Base-by-base conservation (phyloP, 2,329 filamentous ascomycete genomes). In the Aspergillus fijiensis region DNA sequence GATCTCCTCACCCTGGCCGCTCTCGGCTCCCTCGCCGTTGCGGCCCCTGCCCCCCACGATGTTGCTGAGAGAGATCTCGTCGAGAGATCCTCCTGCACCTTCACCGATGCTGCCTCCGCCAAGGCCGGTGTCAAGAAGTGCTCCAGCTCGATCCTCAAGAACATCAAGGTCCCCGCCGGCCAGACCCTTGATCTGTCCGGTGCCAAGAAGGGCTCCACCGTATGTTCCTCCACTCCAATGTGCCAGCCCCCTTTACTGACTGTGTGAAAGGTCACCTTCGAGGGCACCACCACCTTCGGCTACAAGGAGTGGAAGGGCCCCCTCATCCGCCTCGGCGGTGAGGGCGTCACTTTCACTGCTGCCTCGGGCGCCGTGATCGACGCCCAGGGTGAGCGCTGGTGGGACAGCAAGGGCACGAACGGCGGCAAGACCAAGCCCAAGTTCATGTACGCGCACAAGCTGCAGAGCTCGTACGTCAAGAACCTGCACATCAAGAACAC, bases 161-260 rank as follows among this genome's bases (percentile, higher is more conserved):
- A 79, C 64, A 79, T 88, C 50, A 74, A 74, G 19, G 85, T 88
- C 14, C 85, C 86, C 3, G 80, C 84, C 6, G 85, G 85, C 23
- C 75, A 76, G 10, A 87, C 85, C 3, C 79, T 89, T 3, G 84
- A 88, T 68, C 70, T 88, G 61, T 84, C 84, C 12, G 74, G 77
- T 21, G 77, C 87, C 45, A 78, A 77, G 1, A 19, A 45, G 39
- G 39, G 39, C 39, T 45, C 39, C 39, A 45, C 39, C 2, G 39
- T 42, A 42, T 14, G 39, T 58, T 2, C 2, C 33, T 35, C 33
- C 23, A 23, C 23, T 23, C 3, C 23, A 23, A 23, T 23, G 33
- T 35, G 10, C 11, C 33, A 4, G 5, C 11, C 10, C 14, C 4
- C 33, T 12, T 14, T 35, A 4, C 33, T 35, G 3, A 35, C 3